Evolutionary conservation across 805 yeast genomes (phyloP), one percentile per base, ranked within the genome.

Genomic region (Lipomyces mesembrius): DNA sequence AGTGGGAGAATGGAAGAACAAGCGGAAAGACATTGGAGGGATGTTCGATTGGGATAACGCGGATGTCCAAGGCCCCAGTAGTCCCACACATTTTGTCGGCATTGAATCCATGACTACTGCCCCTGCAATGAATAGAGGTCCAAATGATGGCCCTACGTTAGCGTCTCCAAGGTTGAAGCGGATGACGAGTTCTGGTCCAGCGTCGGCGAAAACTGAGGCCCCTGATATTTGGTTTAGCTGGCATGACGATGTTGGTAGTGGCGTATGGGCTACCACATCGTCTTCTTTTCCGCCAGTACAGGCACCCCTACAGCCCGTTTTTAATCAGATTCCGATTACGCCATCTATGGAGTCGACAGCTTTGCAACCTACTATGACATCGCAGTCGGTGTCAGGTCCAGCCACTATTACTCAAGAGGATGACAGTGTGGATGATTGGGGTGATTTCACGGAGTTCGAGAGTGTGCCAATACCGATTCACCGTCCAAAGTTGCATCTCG

Each of bases 41-140:
- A 20, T 39, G n/a, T 68, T 68, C 43, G 65, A 68, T 43, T 68
- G 71, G 71, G 67, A 68, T 37, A 58, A 58, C n/a, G 51, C 58
- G 2, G 70, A 65, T 17, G 34, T 37, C n/a, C 53, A 14, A 25
- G 55, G 55, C 12, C 34, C 34, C 6, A 4, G 17, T 11, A 52
- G 57, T 63, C 64, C 46, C 25, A 49, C 55, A 37, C n/a, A n/a
- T 32, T 8, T 37, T 14, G 14, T 11, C 37, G 35, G 11, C 17
- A 53, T 22, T n/a, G 39, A 25, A 3, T 22, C 55, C 25, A 22
- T 51, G 52, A 35, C 59, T 17, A 25, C 52, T 20, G 65, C 22
- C 53, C 9, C 34, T 20, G 34, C 32, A 9, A 14, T 20, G 55
- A 35, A 22, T 25, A 22, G 34, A 25, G 34, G 55, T 25, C 17